phyloP scores from a whole-genome alignment of 768 basidiomycete genomes.

The Trichaptum fuscoviolaceum region DNA sequence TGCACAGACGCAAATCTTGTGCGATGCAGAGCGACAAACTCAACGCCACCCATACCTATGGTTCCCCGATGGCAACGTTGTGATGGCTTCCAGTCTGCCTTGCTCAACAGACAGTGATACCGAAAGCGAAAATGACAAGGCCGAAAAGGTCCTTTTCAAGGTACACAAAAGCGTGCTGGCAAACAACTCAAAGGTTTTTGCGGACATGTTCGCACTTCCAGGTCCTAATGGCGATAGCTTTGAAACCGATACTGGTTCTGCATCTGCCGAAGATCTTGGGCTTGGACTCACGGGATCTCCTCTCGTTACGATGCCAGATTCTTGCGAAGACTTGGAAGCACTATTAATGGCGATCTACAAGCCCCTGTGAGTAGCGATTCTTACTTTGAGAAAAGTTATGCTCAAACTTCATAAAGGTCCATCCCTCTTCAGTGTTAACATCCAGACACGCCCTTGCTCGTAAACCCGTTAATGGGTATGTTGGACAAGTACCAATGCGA shows the following conservation, averaged over 20 bases:
- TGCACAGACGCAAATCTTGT: too few species aligned
- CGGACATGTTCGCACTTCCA: slow-evolving; percentile 11
- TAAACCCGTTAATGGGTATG: neutral
- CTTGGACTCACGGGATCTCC: neutral
- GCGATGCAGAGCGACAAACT: neutral
- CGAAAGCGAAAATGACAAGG: neutral
- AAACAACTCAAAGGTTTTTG: slow-evolving; percentile 14
- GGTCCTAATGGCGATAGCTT: neutral
- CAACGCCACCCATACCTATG: neutral
- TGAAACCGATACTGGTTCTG: neutral
- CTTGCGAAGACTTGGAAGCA: too few species aligned
- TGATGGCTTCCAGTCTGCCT: neutral
- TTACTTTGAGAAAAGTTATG: neutral
- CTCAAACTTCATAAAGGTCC: neutral
- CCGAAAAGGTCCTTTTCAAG: slow-evolving; percentile 10
- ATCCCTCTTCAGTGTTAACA: neutral
- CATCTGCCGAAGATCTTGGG: neutral
- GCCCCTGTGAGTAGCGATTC: too few species aligned
- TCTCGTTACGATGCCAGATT: neutral
- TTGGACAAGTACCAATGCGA: neutral
- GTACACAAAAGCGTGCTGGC: slow-evolving; percentile 15
- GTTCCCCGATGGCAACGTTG: neutral
- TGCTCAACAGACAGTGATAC: neutral
- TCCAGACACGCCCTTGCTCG: neutral
- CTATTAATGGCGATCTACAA: too few species aligned